Evolutionary conservation across 2,329 filamentous ascomycete species (phyloP), one percentile per base, ranked within the genome.

Genomic region (Aureobasidium mangrovei): DNA sequence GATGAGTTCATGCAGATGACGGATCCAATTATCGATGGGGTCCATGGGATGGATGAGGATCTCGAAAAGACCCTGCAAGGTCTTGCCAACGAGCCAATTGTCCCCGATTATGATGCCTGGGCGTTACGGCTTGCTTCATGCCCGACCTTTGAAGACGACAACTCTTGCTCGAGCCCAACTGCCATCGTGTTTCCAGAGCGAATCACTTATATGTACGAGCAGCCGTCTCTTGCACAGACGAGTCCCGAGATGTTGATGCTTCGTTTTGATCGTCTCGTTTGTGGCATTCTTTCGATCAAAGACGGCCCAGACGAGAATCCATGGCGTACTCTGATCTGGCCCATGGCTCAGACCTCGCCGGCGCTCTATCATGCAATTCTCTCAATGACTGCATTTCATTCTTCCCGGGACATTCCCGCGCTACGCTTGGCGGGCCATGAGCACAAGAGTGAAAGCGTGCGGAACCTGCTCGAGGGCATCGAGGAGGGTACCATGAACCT

Each of bases 301-400:
- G 83, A 87, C 65, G 84, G 83, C 0, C 75, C 77, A 5, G 79
- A 75, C 1, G 84, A 87, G 61, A 88, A 87, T 62, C 84, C 84
- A 2, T 88, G 84, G 84, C 76, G 83, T 29, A 86, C 78, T 4
- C 71, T 85, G 43, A 73, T 88, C n/a, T 85, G 83, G 82, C 84
- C 84, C 1, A 68, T 88, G 45, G 81, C 83, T 3, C 75, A 74
- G 60, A 75, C 82, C 45, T 84, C 78, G 3, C 80, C 82, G 2
- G 83, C 83, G 2, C 69, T 88, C 35, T 83, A 82, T 60, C 81
- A 87, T 69, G 84, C 84, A 3, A 77, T 87, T 53, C 78, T 80
- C 40, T 82, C 83, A 3, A 79, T 88, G 74, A 82, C 84, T 1
- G 82, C 82, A 1, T 87, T 86, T 61, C 84, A 87, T 63, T 79